Percentiles rank a stretch among this genome's conserved stretches.
Evolutionary conservation across 1,139 yeast genomes (phyloP).

Genomic region (Ogataea hybrid): DNA sequence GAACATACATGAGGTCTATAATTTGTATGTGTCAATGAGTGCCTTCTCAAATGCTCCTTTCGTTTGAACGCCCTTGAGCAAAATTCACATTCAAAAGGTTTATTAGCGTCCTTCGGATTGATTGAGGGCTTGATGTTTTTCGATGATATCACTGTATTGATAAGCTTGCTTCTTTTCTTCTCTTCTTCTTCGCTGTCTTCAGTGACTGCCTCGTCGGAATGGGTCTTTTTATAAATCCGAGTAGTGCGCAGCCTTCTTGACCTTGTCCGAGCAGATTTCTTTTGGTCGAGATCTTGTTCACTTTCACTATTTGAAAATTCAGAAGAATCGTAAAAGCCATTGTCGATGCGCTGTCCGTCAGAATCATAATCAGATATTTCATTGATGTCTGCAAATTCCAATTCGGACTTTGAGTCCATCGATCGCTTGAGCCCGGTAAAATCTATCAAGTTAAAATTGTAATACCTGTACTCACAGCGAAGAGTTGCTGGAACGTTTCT

Average conservation of each 20-base stretch:
- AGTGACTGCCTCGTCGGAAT: constrained; percentile 4
- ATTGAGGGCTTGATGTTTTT: constrained; percentile 21
- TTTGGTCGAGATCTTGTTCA: neutral
- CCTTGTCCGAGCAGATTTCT: neutral
- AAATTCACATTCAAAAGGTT: constrained; percentile 26
- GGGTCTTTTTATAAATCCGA: neutral
- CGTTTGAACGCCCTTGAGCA: constrained; percentile 26
- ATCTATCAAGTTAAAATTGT: constrained; percentile 15
- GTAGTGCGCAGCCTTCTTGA: neutral
- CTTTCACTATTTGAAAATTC: constrained; percentile 4
- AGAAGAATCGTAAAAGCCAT: neutral
- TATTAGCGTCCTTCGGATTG: constrained; percentile 22
- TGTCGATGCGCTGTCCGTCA: neutral
- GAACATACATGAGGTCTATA: constrained; percentile 27
- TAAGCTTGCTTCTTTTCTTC: constrained; percentile 15
- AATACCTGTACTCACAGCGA: constrained; percentile 12
- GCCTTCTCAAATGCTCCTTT: constrained; percentile 27
- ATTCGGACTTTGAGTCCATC: no score
- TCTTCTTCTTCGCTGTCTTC: constrained; percentile 12
- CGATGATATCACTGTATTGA: constrained; percentile 21
- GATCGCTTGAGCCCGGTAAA: no score
- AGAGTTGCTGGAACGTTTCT: constrained; percentile 8
- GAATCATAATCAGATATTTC: constrained; percentile 7
- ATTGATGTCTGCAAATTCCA: neutral
- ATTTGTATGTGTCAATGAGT: constrained; percentile 25